These are phyloP conservation scores for Hypoxylon fuscum DNA, from an alignment of 495 filamentous ascomycete species.

Conservation along the genomic window DNA sequence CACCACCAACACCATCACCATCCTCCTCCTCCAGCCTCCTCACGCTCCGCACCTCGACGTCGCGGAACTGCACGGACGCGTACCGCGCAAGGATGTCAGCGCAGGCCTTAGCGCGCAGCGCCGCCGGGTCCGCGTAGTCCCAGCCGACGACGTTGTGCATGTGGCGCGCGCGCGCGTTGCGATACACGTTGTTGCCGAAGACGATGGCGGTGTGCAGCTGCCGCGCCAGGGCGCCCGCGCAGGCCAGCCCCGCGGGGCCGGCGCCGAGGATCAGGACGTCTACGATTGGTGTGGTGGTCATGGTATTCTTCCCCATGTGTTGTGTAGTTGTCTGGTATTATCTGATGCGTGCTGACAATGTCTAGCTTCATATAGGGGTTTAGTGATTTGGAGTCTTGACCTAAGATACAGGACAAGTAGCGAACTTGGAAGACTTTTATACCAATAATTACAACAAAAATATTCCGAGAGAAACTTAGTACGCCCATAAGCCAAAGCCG, in stretches of 20 bases:
- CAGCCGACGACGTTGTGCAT: constrained; percentile 64
- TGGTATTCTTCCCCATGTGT: not conserved
- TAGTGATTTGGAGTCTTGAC: not conserved
- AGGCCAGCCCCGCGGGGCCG: constrained; percentile 64
- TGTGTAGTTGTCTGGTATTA: not conserved
- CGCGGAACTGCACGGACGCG: constrained; percentile 42
- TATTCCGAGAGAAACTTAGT: not conserved
- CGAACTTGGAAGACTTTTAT: not conserved
- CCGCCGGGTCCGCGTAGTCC: constrained; percentile 55
- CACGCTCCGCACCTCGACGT: constrained; percentile 47
- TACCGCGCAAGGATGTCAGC: constrained; percentile 55
- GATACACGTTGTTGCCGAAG: constrained; percentile 60
- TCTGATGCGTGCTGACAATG: too few species aligned
- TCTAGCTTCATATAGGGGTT: too few species aligned
- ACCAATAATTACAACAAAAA: not conserved
- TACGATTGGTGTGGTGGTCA: constrained; percentile 1
- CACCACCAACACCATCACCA: too few species aligned
- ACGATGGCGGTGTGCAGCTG: constrained; percentile 56
- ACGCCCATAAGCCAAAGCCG: not conserved
- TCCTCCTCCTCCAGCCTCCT: constrained; percentile 39
- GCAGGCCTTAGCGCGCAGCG: constrained; percentile 50
- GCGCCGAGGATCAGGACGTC: constrained; percentile 67
- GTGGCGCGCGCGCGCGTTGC: constrained; percentile 53
- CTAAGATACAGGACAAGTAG: not conserved
- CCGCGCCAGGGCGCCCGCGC: constrained; percentile 58